Conservation (phyloP, 2,329 filamentous ascomycete species). For the Alternaria longipes region DNA sequence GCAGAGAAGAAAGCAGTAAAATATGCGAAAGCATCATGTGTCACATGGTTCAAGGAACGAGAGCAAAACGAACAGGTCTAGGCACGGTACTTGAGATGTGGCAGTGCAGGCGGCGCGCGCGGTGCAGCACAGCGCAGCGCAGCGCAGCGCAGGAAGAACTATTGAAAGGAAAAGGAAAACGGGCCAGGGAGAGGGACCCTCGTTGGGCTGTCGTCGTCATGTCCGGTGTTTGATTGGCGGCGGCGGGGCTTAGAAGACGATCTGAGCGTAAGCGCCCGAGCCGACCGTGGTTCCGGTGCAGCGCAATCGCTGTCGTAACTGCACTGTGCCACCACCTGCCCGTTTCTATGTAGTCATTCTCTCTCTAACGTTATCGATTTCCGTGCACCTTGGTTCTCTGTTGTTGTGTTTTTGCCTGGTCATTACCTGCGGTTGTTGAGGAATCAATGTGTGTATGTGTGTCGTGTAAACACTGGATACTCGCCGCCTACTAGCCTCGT, state of each 20-base stretch:
- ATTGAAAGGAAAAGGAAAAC: background rate
- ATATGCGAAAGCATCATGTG: background rate
- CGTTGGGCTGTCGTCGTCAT: constrained; percentile 14
- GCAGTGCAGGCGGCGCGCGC: background rate
- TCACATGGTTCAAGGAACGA: background rate
- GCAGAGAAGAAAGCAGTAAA: background rate
- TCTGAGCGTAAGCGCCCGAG: constrained; percentile 28
- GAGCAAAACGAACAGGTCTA: background rate
- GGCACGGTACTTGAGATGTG: background rate
- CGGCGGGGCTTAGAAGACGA: constrained; percentile 13
- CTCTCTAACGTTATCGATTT: background rate
- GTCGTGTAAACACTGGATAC: background rate
- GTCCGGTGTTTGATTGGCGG: constrained; percentile 10
- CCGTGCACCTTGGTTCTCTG: background rate
- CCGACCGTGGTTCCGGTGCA: constrained; percentile 17
- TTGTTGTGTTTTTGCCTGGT: background rate
- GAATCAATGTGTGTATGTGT: background rate
- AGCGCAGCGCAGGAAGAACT: background rate
- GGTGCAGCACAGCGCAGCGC: background rate
- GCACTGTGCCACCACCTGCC: constrained; percentile 21
- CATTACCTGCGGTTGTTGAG: background rate
- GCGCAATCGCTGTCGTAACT: background rate
- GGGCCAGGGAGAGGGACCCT: constrained; percentile 13
- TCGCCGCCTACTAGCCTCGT: background rate
- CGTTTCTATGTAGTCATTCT: constrained; percentile 21